These are phyloP conservation scores for Chrysoporthe cubensis DNA, from an alignment of 2,329 filamentous ascomycete species.

Conservation along the genomic window DNA sequence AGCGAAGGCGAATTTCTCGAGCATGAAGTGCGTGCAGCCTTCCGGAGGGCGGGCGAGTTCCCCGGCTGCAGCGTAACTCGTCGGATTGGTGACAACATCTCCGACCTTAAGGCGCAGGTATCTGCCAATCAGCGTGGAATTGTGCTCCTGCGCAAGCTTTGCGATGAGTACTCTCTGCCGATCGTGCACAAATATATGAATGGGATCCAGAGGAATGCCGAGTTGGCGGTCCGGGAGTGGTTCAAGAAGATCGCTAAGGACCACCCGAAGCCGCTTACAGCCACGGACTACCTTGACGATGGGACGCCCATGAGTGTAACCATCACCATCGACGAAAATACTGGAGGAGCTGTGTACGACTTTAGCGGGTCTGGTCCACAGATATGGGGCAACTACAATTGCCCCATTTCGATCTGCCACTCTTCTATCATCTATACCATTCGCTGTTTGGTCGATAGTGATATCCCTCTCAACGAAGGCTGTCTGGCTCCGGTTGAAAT, in stretches of 20 bases:
- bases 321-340: slow-evolving; percentile 36
- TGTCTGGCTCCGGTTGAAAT: slow-evolving; percentile 40
- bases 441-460: slow-evolving; percentile 39
- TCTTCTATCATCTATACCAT: slow-evolving; percentile 44
- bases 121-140: slow-evolving; percentile 48
- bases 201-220: slow-evolving; percentile 47
- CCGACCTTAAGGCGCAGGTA: slow-evolving; percentile 49
- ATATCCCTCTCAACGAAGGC: slow-evolving; percentile 44
- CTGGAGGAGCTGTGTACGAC: slow-evolving; percentile 40
- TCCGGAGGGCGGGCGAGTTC: slow-evolving; percentile 38
- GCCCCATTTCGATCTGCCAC: slow-evolving; percentile 42
- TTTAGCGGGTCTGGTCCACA: slow-evolving; percentile 41
- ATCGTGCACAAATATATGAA: slow-evolving; percentile 45
- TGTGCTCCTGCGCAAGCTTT: slow-evolving; percentile 39
- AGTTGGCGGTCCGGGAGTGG: slow-evolving; percentile 40
- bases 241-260: slow-evolving; percentile 50
- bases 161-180: slow-evolving; percentile 39
- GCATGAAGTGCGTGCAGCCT: slow-evolving; percentile 23
- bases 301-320: slow-evolving; percentile 40
- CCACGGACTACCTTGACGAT: slow-evolving; percentile 42
- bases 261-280: slow-evolving; percentile 32
- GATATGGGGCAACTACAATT: slow-evolving; percentile 42
- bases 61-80: slow-evolving; percentile 44
- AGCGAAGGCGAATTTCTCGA: slow-evolving; percentile 40
- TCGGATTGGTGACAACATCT: slow-evolving; percentile 46